phyloP scores from a whole-genome alignment of 2,329 filamentous ascomycete species.

The Nemania abortiva region DNA sequence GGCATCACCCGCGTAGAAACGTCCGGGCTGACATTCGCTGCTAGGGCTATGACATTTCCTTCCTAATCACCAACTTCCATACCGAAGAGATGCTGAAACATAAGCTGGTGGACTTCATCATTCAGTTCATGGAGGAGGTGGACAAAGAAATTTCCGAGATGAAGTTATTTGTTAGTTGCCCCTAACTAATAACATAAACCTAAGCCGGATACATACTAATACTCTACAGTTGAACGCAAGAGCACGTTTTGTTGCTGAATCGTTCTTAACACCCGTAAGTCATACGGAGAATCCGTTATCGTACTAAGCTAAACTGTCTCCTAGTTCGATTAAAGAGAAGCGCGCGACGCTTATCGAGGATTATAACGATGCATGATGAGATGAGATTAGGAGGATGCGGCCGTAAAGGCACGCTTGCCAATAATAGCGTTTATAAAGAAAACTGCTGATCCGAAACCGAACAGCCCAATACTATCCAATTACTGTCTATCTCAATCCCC shows the following conservation, averaged over 20 bases:
- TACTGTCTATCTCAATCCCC: not conserved
- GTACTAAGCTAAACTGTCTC: slow-evolving; percentile 28
- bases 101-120: slow-evolving; percentile 98
- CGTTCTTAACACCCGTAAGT: slow-evolving; percentile 91
- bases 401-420: slow-evolving; percentile 14
- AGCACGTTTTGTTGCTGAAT: slow-evolving; percentile 97
- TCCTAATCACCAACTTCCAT: slow-evolving; percentile 98
- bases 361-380: slow-evolving; percentile 26
- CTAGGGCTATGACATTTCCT: slow-evolving; percentile 95
- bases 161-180: slow-evolving; percentile 91
- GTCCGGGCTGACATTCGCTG: slow-evolving; percentile 52
- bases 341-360: slow-evolving; percentile 10
- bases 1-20: not conserved
- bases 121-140: slow-evolving; percentile 99
- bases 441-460: not conserved
- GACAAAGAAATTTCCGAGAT: slow-evolving; percentile 99
- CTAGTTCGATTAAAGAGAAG: slow-evolving; percentile 38
- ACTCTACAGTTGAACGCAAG: slow-evolving; percentile 84
- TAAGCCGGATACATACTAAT: slow-evolving; percentile 47
- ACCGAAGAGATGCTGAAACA: slow-evolving; percentile 99
- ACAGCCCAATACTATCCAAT: slow-evolving; percentile 8
- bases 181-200: not conserved
- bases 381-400: slow-evolving; percentile 28
- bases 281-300: not conserved
- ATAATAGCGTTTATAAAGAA: slow-evolving; percentile 30